phyloP scores from a whole-genome alignment of 495 filamentous ascomycete genomes.

The Hypomontagnella submonticulosa region DNA sequence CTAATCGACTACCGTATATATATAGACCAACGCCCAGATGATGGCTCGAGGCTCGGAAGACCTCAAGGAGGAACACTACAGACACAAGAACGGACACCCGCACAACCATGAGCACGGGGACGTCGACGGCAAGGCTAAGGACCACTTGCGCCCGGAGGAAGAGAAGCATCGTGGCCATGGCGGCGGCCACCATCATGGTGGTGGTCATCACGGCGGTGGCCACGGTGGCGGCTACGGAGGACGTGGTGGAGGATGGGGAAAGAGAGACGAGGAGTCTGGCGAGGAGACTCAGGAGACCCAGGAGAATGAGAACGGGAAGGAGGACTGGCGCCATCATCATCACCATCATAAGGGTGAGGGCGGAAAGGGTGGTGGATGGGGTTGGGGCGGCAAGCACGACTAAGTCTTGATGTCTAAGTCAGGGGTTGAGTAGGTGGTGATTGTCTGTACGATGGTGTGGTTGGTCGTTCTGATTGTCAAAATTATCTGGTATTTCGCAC shows the following conservation, averaged over 20 bases:
- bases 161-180: neutral
- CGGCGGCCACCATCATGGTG: neutral
- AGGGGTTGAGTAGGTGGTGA: neutral
- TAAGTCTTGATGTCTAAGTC: neutral
- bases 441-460: too few relatives aligned
- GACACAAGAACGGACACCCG: too few relatives aligned
- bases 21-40: too few relatives aligned
- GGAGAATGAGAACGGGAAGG: neutral
- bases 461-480: too few relatives aligned
- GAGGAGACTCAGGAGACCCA: neutral
- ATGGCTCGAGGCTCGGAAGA: neutral
- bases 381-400: neutral
- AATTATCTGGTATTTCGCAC: too few relatives aligned
- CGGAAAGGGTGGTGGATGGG: neutral
- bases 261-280: neutral
- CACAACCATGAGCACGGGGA: too few relatives aligned
- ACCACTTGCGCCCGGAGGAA: neutral
- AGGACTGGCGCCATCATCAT: neutral
- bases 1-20: too few relatives aligned
- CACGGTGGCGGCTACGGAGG: neutral
- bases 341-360: neutral
- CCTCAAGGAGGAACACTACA: neutral
- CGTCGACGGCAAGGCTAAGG: neutral
- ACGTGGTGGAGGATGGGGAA: slow-evolving; percentile 7
- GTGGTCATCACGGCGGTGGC: neutral